Evolutionary conservation across 139 green algal genomes (phyloP), one percentile per base, ranked within the genome.

Genomic region (Chlorella sorokiniana): DNA sequence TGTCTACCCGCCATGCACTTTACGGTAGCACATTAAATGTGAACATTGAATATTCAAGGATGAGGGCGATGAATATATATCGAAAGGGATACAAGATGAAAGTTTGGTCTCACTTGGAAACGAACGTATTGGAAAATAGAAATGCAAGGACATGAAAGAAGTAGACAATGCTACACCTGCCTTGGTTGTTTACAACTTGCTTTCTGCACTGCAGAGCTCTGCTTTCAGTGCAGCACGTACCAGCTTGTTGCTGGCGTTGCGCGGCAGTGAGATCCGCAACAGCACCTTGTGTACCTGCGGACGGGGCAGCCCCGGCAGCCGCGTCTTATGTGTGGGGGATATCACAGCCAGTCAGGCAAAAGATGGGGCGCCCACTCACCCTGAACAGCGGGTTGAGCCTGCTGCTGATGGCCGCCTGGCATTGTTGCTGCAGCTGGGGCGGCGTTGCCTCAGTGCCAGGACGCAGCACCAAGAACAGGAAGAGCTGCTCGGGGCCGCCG

Each of bases 371-470:
- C 9, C 1, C 9, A 38, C 69, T 20, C 56, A 97, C 92, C 88
- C 93, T 96, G 86, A 99, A 99, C 42, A 98, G 86, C 4, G 96
- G 96, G 76, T 98, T 98, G 16, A 99, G 85, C 23, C 86, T 71
- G 42, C 25, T 35, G n/a, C 89, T 81, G 22, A 98, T 78, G 10
- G 93, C 95, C 20, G 71, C 69, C 87, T 93, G 86, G 80, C 91
- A 96, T 38, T 54, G 9, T 40, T 85, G 75, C 67, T 94, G 76
- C 27, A 75, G n/a, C 14, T 62, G 41, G 0, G 33, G 0, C 35
- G 29, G n/a, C 18, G 20, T 5, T 1, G n/a, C 29, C 6, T 52
- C 16, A 40, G 11, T n/a, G 4, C 70, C 68, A 31, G 84, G 41
- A 40, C 76, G 61, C 54, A 92, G 84, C 71, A 98, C 95, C 31